Evolutionary conservation across 805 yeast species (phyloP), one percentile per base, ranked within the genome.

Genomic region (Spathaspora boniae): DNA sequence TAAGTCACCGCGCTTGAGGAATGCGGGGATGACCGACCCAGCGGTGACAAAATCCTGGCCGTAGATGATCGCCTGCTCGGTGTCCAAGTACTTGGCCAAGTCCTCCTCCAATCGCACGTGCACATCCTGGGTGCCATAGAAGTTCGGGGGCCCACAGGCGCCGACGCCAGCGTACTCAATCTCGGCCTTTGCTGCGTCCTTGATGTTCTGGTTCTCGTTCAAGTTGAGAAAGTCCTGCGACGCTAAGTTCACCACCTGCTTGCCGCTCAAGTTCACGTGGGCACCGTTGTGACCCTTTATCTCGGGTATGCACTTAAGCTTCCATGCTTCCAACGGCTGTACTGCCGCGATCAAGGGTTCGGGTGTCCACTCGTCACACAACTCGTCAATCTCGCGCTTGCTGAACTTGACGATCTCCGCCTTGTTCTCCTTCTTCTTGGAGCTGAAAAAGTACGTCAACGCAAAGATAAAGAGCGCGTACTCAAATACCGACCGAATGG

Each of bases 101-200:
- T 79, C 83, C 48, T 78, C 78, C 56, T 88, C 95, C 38, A 86
- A 69, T 48, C 82, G 72, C 37, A 79, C 80, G 54, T 93, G 98
- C 29, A 81, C 87, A 54, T 88, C 96, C 60, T 88, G 96, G 41
- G 88, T 84, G 42, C 98, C 98, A 58, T 89, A 93, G 52, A 93
- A 93, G 38, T 95, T 95, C 28, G 97, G 95, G 4, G 98, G 98
- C 26, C 98, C 96, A 68, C 98, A 93, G 1, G 97, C 91, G 45
- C 98, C 98, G 34, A 93, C 97, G 55, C 98, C 98, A 40, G 83
- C 78, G 39, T 70, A 68, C 31, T 68, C 67, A 42, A 93, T 78
- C 16, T 78, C 70, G 20, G 65, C 56, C 34, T 75, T 70, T 4
- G 88, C 87, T 9, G 68, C 72, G 15, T 67, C 57, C 34, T 65